These are phyloP conservation scores for Thinopyrum elongatum DNA, from an alignment of 176 grass and related monocot species.

Conservation along the genomic window DNA sequence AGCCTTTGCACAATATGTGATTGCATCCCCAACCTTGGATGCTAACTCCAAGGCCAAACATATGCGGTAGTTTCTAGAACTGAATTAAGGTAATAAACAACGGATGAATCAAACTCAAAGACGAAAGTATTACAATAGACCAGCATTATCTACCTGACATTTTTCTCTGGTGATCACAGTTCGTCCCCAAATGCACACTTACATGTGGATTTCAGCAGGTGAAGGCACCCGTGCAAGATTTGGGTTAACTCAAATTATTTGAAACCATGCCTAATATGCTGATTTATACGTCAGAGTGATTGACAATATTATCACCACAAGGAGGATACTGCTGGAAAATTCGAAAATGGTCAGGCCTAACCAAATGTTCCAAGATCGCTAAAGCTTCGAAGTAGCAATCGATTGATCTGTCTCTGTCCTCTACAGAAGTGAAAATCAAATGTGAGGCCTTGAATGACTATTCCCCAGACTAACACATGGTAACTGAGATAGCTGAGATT, in stretches of 20 bases:
- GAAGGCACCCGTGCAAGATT: background rate
- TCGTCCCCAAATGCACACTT: background rate
- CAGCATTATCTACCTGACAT: background rate
- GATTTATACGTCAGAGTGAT: background rate
- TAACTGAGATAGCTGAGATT: background rate
- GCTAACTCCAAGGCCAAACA: constrained; percentile 69
- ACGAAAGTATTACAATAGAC: background rate
- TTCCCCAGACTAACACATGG: background rate
- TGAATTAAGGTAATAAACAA: constrained; percentile 43
- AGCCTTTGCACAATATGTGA: constrained; percentile 75
- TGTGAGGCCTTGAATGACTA: background rate
- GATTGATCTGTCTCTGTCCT: constrained; percentile 73
- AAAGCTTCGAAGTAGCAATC: constrained; percentile 76
- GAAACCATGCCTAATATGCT: background rate
- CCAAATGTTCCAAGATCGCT: constrained; percentile 63
- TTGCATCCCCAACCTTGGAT: constrained; percentile 56
- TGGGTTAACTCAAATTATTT: background rate
- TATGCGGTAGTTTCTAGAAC: constrained; percentile 72
- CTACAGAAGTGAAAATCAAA: constrained; percentile 43
- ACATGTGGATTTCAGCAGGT: background rate
- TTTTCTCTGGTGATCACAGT: background rate
- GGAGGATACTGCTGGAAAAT: constrained; percentile 72
- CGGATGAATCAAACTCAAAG: background rate
- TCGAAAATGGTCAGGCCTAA: constrained; percentile 60
- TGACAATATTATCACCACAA: background rate